Evolutionary conservation across 2,329 filamentous ascomycete genomes (phyloP), one percentile per base, ranked within the genome.

Genomic region (Zymoseptoria passerinii): DNA sequence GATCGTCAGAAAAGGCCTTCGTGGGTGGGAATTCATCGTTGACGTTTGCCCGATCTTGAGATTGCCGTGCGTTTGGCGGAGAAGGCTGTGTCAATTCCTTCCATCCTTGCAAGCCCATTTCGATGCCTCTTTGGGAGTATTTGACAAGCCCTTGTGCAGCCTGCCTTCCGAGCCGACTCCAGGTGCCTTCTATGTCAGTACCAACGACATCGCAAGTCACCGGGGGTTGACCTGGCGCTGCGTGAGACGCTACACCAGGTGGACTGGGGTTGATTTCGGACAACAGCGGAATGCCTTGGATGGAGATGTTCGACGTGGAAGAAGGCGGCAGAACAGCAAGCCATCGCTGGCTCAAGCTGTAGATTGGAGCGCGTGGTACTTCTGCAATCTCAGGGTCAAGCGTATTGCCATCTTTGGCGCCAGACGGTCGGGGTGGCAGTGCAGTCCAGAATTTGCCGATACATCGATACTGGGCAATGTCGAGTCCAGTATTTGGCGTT

Each of bases 371-470:
- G 55, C 61, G 60, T 23, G 64, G 55, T 20, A 62, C 55, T 49
- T 67, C 63, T 44, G 52, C 50, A 18, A 44, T 48, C 44, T 64
- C 57, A n/a, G 13, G 35, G 35, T 44, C 35, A 44, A n/a, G 16
- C 35, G 35, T 44, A 16, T 16, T 44, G 56, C 56, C 23, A 10
- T 55, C 40, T 13, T 55, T 49, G 3, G 68, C 66, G n/a, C 74
- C 71, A 10, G 66, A 69, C 50, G 71, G 72, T n/a, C 68, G 70
- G 18, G 60, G 62, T 57, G 70, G 68, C 28, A 96, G 78, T 50
- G 85, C 86, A 0, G 94, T 96, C 94, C 94, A 99, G 18, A 95
- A 77, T 75, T 99, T 99, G 19, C 87, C 92, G 57, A 94, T 79
- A 67, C 91, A 96, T 59, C 78, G 77, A 68, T 84, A 87, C 2